Base-by-base conservation (phyloP, 345 rosid genomes). In the Sisymbrium altissimum region DNA sequence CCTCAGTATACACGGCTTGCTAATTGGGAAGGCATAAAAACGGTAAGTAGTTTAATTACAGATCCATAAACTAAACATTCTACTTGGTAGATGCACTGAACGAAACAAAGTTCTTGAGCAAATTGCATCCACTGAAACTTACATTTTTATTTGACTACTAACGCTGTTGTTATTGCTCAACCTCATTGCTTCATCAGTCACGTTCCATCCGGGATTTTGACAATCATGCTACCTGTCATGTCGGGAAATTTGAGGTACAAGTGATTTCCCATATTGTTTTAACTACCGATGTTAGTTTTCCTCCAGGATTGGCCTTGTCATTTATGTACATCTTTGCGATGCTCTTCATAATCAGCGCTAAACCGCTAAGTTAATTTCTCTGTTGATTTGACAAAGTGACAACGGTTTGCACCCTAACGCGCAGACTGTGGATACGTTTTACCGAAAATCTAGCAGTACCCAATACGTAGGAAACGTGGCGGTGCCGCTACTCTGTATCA, bases 11-110 rank as follows among this genome's bases (percentile, higher is more conserved):
- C 96, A 73, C 86, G 91, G 64, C 96, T 93, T 75, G 96, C 97
- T 56, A 87, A 93, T 63, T 93, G 97, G 97, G 97, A 93, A 77
- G 97, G 97, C 83, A 93, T 93, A 25, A 83, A 72, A 79, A 91
- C 75, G 96, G 98, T 93, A 66, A 32, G 82, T 60, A 56, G 67
- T 64, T 60, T 66, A 64, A 55, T 64, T 13, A 15, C 25, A 45
- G 6, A 14, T n/a, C 40, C 23, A 53, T 69, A 35, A 52, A 44
- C 19, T 52, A 52, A 23, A 43, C 66, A 30, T 1, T 59, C 7
- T 36, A 45, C 49, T 27, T 46, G 33, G 60, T 56, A 13, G 7
- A 38, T 40, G 19, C 54, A 40, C n/a, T 30, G 30, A 43, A 44
- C 10, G n/a, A 49, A 25, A 18, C 66, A 36, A 12, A 58, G 56